Base-by-base conservation (phyloP, 768 basidiomycete genomes). In the Calvatia gigantea region DNA sequence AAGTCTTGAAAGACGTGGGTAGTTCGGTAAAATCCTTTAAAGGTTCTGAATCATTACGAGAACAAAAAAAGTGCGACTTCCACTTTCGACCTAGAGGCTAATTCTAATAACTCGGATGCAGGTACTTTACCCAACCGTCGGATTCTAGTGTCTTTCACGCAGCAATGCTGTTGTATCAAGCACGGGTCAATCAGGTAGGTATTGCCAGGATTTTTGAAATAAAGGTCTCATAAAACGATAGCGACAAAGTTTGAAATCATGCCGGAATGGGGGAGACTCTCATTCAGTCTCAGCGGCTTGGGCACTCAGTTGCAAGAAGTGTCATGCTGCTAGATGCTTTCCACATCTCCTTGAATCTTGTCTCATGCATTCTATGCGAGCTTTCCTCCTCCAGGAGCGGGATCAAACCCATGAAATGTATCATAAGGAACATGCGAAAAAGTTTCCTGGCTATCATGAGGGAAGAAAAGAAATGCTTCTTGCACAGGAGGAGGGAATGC, bases 241-340 rank as follows among this genome's bases (percentile, higher is more conserved):
- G 54, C 46, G 54, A 21, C 54, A 48, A 32, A 12, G 6, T 37
- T 45, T 23, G 3, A 48, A 25, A 27, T 23, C 39, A 2, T 56
- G 54, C 49, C 28, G 54, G 12, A n/a, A 7, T n/a, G 27, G 11
- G 28, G 19, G 38, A 2, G 39, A 49, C 11, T 54, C 52, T 23
- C 54, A 49, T 42, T 3, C 45, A 31, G 37, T 56, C 6, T 39
- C 54, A 12, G 29, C 54, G 14, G 15, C 51, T 5, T 72, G 60
- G 64, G 60, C 60, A 3, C 28, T 79, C 14, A 32, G 12, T 25
- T 81, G 80, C 71, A 71, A 67, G 51, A 65, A 62, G 33, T 82
- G 80, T 52, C 77, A 76, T 59, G 33, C 62, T 11, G 55, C 64
- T 5, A 69, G 60, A 58, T 80, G 78, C 58, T 77, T 74, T 54